Base-by-base conservation (phyloP, 176 grass and related monocot genomes). In the Ensete glaucum region DNA sequence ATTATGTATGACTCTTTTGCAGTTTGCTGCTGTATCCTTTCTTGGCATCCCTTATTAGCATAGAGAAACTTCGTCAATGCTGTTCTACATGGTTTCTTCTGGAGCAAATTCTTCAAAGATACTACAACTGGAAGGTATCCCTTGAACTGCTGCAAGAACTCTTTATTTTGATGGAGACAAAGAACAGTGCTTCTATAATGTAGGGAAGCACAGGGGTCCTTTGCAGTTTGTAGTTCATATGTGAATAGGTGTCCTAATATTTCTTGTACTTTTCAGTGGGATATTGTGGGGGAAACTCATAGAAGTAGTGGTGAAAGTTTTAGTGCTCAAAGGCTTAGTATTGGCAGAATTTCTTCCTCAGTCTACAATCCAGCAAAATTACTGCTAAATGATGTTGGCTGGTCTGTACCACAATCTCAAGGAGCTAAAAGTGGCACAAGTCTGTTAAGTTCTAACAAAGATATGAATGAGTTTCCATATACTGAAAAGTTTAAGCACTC, bases 61-160 rank as follows among this genome's bases (percentile, higher is more conserved):
- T 85, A 86, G 93, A 90, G 80, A 93, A 93, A 77, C 83, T 97
- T 49, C 89, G 80, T 21, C 81, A 93, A 75, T 88, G 57, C 79
- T 97, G 90, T 77, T 82, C 87, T 54, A 89, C 81, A 79, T 97
- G 93, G 93, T 97, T 97, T 87, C 88, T 97, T 53, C 85, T 97
- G 82, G 93, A 97, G 80, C 90, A 97, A 77, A 78, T 77, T 81
- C 93, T 97, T 89, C 83, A 81, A 65, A 93, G 74, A 77, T 62
- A 77, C 59, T 85, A 97, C 43, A 92, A 90, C 72, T 97, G 93
- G 90, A 97, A 93, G 93, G 93, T 93, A 85, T 12, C 49, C 34
- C 67, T 69, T 81, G 3, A 10, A 12, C 77, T 14, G 60, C 2
- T 85, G 66, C 6, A 72, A 27, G 7, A 19, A 24, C 8, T 62